Evolutionary conservation across 108 stramenopile genomes (phyloP), one percentile per base, ranked within the genome.

Genomic region (Nitzschia sp.): DNA sequence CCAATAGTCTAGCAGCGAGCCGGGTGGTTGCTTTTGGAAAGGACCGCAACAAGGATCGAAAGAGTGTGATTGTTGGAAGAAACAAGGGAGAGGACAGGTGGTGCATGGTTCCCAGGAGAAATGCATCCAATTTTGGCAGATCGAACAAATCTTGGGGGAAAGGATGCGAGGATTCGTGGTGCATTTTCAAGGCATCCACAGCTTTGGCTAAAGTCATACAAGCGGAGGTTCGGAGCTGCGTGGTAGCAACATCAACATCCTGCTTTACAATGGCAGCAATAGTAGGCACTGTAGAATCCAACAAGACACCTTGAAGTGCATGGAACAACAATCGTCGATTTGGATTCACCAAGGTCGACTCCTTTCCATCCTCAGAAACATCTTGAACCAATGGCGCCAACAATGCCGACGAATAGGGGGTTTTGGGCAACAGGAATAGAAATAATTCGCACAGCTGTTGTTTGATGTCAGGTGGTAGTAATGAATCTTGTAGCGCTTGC

Each of bases 351-450:
- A 60, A 50, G 51, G 63, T 55, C 61, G 74, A 72, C 68, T 87
- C 85, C 42, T 71, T 66, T 11, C 86, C 86, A 54, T 75, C 67
- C 0, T 51, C 52, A 0, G 73, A 54, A 38, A 90, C 77, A 63
- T 86, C 86, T 26, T 83, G 56, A 20, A 87, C 79, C 42, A 87
- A 73, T 10, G 89, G 86, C 17, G 85, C 78, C 19, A 90, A 42
- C 20, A 87, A 82, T 20, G 84, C 82, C 24, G 84, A 75, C 9
- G 59, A 66, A 57, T 67, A 71, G 39, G 41, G 44, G 19, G 65
- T 41, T 46, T 51, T 25, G 0, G 8, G 22, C 56, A 76, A 57
- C 5, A 76, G 29, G 6, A 7, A 41, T 10, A 55, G 20, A 20
- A 65, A 43, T 43, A 60, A 34, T 29, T 70, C 19, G 17, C 57